Evolutionary conservation across 176 grass and related monocot genomes (phyloP).

Genomic region (Echinochloa phyllopogon): DNA sequence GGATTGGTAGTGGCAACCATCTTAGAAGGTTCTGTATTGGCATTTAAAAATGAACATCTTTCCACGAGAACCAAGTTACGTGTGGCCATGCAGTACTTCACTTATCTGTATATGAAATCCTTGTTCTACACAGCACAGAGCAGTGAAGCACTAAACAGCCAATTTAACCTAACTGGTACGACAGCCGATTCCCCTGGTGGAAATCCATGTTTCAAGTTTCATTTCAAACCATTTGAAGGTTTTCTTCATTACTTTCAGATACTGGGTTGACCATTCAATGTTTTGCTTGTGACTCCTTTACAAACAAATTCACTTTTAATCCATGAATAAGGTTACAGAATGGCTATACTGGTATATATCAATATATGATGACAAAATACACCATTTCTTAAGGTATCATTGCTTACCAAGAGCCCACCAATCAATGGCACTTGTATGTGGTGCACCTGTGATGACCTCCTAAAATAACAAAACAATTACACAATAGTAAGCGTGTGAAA

Average conservation of each 20-base stretch:
- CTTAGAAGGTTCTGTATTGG: not conserved
- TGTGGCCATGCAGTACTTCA: not conserved
- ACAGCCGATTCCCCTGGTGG: not conserved
- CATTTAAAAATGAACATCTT: not conserved
- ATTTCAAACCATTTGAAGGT: not conserved
- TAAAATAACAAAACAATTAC: constrained; percentile 45
- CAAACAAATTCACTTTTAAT: not conserved
- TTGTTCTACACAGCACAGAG: constrained; percentile 9
- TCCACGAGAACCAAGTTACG: not conserved
- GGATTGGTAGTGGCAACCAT: not conserved
- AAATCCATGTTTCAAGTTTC: constrained; percentile 17
- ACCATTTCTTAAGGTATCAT: constrained; percentile 4
- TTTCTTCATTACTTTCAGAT: constrained; percentile 16
- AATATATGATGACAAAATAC: constrained; percentile 14
- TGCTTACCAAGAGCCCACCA: constrained; percentile 98
- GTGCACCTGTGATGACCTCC: constrained; percentile 89
- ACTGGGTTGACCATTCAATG: constrained; percentile 20
- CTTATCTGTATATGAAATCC: not conserved
- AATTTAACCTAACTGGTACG: constrained; percentile 9
- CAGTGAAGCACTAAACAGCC: constrained; percentile 4
- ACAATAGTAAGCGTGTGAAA: constrained; percentile 8
- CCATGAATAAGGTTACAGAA: not conserved
- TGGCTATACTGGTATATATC: not conserved
- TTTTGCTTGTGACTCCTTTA: constrained; percentile 23
- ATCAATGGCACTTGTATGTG: constrained; percentile 94